Percentiles rank a stretch among this genome's conserved stretches.
Conservation (phyloP, 495 filamentous ascomycete genomes). For the Cladorrhinum samala region DNA sequence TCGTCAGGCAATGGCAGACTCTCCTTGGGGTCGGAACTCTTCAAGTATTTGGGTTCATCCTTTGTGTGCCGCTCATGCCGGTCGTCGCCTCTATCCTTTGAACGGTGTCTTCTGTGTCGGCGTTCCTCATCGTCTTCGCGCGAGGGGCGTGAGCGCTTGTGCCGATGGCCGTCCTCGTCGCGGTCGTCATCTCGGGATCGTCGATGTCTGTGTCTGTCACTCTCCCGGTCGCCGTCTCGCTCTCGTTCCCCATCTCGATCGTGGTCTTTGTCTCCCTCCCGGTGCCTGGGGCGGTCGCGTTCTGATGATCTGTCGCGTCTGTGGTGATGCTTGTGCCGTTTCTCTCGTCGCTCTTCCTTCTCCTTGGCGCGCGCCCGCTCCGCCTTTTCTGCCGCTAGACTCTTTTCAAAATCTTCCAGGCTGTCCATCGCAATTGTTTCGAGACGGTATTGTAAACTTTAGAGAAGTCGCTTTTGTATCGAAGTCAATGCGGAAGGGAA, state of each 20-base stretch:
- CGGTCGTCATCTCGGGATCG: slow-evolving; percentile 36
- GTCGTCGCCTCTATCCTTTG: slow-evolving; percentile 1
- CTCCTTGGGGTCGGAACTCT: slow-evolving; percentile 41
- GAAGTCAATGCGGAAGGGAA: no score
- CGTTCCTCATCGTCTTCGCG: slow-evolving; percentile 32
- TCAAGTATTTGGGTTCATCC: slow-evolving; percentile 30
- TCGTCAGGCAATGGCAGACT: slow-evolving; percentile 42
- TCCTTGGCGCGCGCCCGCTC: slow-evolving; percentile 36
- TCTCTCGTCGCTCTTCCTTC: slow-evolving; percentile 33
- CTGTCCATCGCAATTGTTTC: slow-evolving; percentile 36
- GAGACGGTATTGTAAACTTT: not conserved
- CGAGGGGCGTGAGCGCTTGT: slow-evolving; percentile 41
- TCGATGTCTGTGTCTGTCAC: slow-evolving; percentile 20
- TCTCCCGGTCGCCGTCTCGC: slow-evolving; percentile 26
- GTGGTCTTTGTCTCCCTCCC: slow-evolving; percentile 23
- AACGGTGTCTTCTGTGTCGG: slow-evolving; percentile 22
- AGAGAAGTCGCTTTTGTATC: no score
- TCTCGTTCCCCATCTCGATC: slow-evolving; percentile 31
- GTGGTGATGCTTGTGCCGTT: slow-evolving; percentile 40
- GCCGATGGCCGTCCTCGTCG: slow-evolving; percentile 34
- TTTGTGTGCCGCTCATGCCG: slow-evolving; percentile 7
- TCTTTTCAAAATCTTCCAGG: slow-evolving; percentile 51
- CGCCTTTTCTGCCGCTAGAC: slow-evolving; percentile 45
- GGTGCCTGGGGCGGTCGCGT: slow-evolving; percentile 23
- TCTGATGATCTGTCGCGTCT: slow-evolving; percentile 39